Percentiles rank a stretch among this genome's conserved stretches.
Conservation (phyloP, 2,329 filamentous ascomycete species). For the Plenodomus tracheiphilus region DNA sequence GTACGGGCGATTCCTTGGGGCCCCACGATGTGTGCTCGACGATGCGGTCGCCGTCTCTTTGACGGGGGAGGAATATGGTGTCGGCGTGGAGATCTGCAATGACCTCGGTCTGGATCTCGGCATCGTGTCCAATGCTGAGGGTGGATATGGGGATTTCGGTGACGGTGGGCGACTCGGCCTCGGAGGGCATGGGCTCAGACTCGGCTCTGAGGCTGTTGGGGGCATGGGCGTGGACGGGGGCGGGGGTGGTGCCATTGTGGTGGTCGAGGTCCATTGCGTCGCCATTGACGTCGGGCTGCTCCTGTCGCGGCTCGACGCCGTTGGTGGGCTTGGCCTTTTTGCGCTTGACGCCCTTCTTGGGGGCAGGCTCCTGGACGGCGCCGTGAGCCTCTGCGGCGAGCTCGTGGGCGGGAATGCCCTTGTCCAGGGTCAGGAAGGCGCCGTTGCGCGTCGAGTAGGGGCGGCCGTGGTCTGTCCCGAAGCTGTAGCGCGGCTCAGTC, state of each 20-base stretch:
- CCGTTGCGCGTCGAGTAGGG: conserved; percentile 45
- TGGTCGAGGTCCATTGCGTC: conserved; percentile 53
- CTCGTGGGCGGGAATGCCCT: conserved; percentile 40
- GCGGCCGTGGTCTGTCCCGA: conserved; percentile 45
- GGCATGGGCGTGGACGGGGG: too few species aligned
- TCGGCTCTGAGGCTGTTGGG: conserved; percentile 38
- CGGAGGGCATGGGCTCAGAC: conserved; percentile 41
- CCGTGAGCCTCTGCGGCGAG: conserved; percentile 40
- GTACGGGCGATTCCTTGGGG: conserved; percentile 30
- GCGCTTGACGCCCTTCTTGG: conserved; percentile 38
- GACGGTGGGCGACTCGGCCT: conserved; percentile 44
- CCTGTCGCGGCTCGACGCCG: conserved; percentile 35
- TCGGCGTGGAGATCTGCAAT: conserved; percentile 34
- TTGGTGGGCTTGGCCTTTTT: conserved; percentile 41
- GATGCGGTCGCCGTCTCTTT: conserved; percentile 24
- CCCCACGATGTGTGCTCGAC: conserved; percentile 45
- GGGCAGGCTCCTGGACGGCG: conserved; percentile 34
- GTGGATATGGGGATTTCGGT: conserved; percentile 45
- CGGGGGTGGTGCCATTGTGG: conserved; percentile 34
- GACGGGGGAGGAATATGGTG: conserved; percentile 34
- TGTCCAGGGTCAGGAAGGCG: conserved; percentile 40
- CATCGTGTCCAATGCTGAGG: conserved; percentile 44
- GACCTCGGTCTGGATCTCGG: conserved; percentile 43
- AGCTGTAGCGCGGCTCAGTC: conserved; percentile 40
- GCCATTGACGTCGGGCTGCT: conserved; percentile 45